Percentiles rank a stretch among this genome's conserved stretches.
phyloP scores from a whole-genome alignment of 176 grass and related monocot genomes.

The Oryza meridionalis region DNA sequence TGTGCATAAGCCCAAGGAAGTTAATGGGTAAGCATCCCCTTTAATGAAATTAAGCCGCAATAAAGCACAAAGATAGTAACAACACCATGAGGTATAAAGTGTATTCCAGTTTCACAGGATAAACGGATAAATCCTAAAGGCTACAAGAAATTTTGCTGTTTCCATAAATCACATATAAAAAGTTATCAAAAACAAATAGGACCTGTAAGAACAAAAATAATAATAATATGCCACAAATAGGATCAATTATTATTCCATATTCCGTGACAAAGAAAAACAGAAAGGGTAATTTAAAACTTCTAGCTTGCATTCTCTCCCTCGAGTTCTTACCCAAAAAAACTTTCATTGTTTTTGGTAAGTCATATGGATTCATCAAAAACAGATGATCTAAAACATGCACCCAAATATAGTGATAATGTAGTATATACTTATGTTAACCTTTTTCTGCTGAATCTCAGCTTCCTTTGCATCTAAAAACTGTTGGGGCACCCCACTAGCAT shows the following conservation, averaged over 20 bases:
- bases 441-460: slow-evolving; percentile 77
- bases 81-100: background rate
- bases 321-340: slow-evolving; percentile 5
- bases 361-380: slow-evolving; percentile 5
- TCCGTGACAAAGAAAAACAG: background rate
- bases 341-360: background rate
- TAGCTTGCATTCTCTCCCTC: background rate
- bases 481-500: slow-evolving; percentile 95
- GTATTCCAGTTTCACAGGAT: slow-evolving; percentile 7
- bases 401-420: background rate
- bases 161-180: background rate
- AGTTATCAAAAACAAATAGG: background rate
- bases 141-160: no score
- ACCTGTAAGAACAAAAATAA: background rate
- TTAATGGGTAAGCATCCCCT: slow-evolving; percentile 12
- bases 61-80: background rate
- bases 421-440: slow-evolving; percentile 51
- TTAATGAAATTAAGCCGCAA: slow-evolving; percentile 10
- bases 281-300: background rate
- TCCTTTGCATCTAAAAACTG: slow-evolving; percentile 96
- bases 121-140: background rate
- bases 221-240: background rate
- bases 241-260: background rate
- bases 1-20: slow-evolving; percentile 33
- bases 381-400: background rate